Percentiles rank a stretch among this genome's conserved stretches.
phyloP scores from a whole-genome alignment of 352 stramenopile genomes.

The Pythium insidiosum region DNA sequence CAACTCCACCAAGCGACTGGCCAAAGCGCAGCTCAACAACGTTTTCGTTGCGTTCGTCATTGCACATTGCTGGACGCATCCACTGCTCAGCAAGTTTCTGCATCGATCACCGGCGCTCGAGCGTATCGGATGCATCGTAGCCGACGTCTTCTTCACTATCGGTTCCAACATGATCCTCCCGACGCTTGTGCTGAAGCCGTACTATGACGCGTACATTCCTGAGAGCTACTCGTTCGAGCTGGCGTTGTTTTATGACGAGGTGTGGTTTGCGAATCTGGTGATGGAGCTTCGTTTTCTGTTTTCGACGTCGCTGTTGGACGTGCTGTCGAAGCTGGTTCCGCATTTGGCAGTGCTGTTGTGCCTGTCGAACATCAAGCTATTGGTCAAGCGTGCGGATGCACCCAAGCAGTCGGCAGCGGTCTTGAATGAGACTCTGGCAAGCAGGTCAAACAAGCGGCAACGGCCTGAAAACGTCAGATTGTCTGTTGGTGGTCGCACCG shows the following conservation, averaged over 20 bases:
- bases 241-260: slow-evolving; percentile 28
- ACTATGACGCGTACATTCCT: slow-evolving; percentile 21
- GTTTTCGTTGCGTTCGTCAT: slow-evolving; percentile 29
- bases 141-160: slow-evolving; percentile 20
- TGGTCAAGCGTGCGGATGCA: neutral
- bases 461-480: too few species aligned
- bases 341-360: neutral
- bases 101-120: slow-evolving; percentile 1
- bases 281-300: slow-evolving; percentile 36
- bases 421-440: neutral
- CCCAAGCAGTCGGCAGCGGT: neutral
- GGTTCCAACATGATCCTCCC: slow-evolving; percentile 19
- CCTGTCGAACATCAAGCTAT: neutral
- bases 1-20: slow-evolving; percentile 27
- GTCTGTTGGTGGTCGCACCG: too few species aligned
- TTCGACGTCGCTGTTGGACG: neutral
- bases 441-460: neutral
- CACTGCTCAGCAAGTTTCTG: slow-evolving; percentile 15
- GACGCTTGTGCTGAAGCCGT: slow-evolving; percentile 25
- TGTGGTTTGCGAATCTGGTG: slow-evolving; percentile 30
- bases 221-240: slow-evolving; percentile 22
- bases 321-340: neutral
- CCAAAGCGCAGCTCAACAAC: slow-evolving; percentile 42
- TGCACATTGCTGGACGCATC: slow-evolving; percentile 27
- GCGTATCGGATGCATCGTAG: slow-evolving; percentile 17